phyloP scores from a whole-genome alignment of 1,139 yeast species.

The Candida sanyaensis region DNA sequence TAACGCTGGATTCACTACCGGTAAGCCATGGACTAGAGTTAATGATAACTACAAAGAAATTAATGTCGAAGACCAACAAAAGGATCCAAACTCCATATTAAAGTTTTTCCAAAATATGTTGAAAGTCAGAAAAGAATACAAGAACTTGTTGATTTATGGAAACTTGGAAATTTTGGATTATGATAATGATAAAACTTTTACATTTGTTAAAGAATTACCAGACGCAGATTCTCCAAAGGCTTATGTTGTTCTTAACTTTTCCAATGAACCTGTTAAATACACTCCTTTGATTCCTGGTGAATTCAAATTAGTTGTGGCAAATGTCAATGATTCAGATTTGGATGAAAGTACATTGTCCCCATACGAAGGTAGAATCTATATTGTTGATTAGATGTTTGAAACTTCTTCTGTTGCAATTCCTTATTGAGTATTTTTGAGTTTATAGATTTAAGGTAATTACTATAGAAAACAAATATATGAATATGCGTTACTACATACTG shows the following conservation, averaged over 20 bases:
- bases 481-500: no score
- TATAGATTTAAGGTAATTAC: no score
- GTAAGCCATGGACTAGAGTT: slow-evolving; percentile 57
- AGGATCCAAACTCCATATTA: slow-evolving; percentile 49
- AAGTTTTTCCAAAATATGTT: slow-evolving; percentile 48
- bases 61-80: slow-evolving; percentile 48
- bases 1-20: slow-evolving; percentile 52
- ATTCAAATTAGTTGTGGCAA: slow-evolving; percentile 30
- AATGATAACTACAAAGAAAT: slow-evolving; percentile 51
- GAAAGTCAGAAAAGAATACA: slow-evolving; percentile 44
- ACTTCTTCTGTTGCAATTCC: no score
- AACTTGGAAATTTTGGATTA: slow-evolving; percentile 40
- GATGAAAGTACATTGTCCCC: slow-evolving; percentile 30
- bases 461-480: no score
- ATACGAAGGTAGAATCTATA: slow-evolving; percentile 33
- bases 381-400: slow-evolving; percentile 17
- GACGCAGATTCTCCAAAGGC: slow-evolving; percentile 23
- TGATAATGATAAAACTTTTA: slow-evolving; percentile 40
- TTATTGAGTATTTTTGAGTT: no score
- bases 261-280: slow-evolving; percentile 30
- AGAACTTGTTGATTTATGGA: slow-evolving; percentile 52
- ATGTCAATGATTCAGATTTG: slow-evolving; percentile 19
- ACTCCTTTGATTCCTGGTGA: slow-evolving; percentile 30
- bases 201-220: slow-evolving; percentile 32
- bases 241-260: slow-evolving; percentile 49